Percentiles rank a stretch among this genome's conserved stretches.
These are phyloP conservation scores for Novymonas esmeraldas DNA, from an alignment of 208 protist species.

Conservation along the genomic window DNA sequence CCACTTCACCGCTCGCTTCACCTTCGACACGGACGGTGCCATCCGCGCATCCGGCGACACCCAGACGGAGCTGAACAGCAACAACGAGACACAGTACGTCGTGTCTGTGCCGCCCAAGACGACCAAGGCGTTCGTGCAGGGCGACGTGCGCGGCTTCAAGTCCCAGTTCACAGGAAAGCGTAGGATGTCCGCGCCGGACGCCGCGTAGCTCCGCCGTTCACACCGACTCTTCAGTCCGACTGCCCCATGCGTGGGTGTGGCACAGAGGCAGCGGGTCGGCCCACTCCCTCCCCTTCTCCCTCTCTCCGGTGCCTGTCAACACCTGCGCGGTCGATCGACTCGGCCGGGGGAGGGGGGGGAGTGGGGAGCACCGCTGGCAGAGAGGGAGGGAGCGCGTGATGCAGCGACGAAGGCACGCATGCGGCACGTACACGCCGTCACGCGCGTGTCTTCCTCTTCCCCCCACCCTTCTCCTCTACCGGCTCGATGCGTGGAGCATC, in stretches of 20 bases:
- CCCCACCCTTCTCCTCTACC: neutral
- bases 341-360: neutral
- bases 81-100: slow-evolving; percentile 25
- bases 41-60: slow-evolving; percentile 11
- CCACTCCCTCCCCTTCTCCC: too few relatives aligned
- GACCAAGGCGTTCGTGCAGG: slow-evolving; percentile 59
- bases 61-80: slow-evolving; percentile 38
- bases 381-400: too few relatives aligned
- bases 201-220: too few relatives aligned
- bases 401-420: too few relatives aligned
- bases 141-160: slow-evolving; percentile 49
- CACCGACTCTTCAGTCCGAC: too few relatives aligned
- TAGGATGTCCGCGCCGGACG: neutral
- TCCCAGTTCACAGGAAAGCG: slow-evolving; percentile 46
- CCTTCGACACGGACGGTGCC: slow-evolving; percentile 21
- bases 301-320: too few relatives aligned
- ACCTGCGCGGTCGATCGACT: too few relatives aligned
- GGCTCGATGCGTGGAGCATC: too few relatives aligned
- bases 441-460: too few relatives aligned
- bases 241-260: too few relatives aligned
- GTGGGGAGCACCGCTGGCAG: neutral
- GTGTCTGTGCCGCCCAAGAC: slow-evolving; percentile 37
- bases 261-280: too few relatives aligned
- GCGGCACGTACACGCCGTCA: too few relatives aligned
- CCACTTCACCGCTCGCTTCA: slow-evolving; percentile 18